phyloP scores from a whole-genome alignment of 352 stramenopile genomes.

The Saprolegnia diclina region DNA sequence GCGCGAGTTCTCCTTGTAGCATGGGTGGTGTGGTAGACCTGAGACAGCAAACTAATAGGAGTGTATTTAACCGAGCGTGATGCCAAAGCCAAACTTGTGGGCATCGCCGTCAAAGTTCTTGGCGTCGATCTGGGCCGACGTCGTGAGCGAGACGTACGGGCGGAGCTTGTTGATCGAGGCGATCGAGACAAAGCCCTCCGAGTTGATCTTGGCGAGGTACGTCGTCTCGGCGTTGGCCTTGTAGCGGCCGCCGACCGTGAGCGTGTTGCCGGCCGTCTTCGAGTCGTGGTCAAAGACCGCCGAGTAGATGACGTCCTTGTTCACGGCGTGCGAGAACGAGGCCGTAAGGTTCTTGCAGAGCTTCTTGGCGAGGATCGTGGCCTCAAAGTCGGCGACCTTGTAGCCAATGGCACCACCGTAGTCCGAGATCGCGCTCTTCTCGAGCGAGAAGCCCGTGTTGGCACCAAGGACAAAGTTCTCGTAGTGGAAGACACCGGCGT shows the following conservation, averaged over 20 bases:
- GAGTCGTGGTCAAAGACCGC: slow-evolving; percentile 85
- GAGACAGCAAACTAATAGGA: neutral
- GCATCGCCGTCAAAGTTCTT: slow-evolving; percentile 89
- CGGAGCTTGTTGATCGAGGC: slow-evolving; percentile 82
- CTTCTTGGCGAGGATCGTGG: slow-evolving; percentile 81
- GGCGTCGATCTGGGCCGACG: slow-evolving; percentile 79
- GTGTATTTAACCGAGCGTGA: slow-evolving; percentile 72
- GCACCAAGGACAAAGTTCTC: slow-evolving; percentile 73
- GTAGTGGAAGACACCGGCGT: slow-evolving; percentile 67
- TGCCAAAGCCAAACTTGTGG: slow-evolving; percentile 87
- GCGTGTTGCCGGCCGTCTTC: slow-evolving; percentile 75
- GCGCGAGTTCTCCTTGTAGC: slow-evolving; percentile 23
- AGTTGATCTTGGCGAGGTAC: slow-evolving; percentile 83
- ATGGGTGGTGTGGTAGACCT: neutral
- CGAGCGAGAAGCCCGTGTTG: slow-evolving; percentile 66
- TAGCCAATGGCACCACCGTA: slow-evolving; percentile 81
- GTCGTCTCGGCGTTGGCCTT: slow-evolving; percentile 74
- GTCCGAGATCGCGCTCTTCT: slow-evolving; percentile 79
- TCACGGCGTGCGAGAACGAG: slow-evolving; percentile 80
- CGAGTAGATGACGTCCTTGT: slow-evolving; percentile 78
- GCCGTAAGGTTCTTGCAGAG: slow-evolving; percentile 74
- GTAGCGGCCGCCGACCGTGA: slow-evolving; percentile 78
- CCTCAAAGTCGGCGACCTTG: slow-evolving; percentile 65
- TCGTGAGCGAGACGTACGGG: slow-evolving; percentile 76
- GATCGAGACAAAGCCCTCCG: slow-evolving; percentile 80